phyloP scores from a whole-genome alignment of 148 eudicot genomes.

The Camellia sinensis region DNA sequence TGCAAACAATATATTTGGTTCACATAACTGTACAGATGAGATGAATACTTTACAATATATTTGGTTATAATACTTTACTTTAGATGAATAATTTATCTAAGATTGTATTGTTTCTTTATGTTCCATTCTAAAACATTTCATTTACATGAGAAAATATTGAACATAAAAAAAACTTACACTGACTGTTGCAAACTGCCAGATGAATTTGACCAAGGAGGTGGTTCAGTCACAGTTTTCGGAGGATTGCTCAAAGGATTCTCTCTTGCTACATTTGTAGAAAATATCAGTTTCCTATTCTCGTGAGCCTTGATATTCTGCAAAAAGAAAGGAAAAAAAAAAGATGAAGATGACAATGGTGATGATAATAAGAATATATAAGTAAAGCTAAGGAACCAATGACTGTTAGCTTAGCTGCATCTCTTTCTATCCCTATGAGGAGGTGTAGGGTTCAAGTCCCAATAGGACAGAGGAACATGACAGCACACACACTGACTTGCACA shows the following conservation, averaged over 20 bases:
- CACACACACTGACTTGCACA: neutral
- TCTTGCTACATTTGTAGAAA: slow-evolving; percentile 61
- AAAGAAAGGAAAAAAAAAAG: neutral
- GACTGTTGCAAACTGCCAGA: slow-evolving; percentile 11
- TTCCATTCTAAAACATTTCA: too few relatives aligned
- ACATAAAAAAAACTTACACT: too few relatives aligned
- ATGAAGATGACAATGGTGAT: neutral
- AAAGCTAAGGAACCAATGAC: slow-evolving; percentile 1
- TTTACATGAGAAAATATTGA: too few relatives aligned
- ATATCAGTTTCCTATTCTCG: slow-evolving; percentile 72
- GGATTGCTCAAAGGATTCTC: slow-evolving; percentile 62
- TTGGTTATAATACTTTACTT: too few relatives aligned
- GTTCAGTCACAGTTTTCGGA: slow-evolving; percentile 44
- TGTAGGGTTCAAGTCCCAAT: neutral
- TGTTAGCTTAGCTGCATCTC: slow-evolving; percentile 10
- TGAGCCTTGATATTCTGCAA: slow-evolving; percentile 77
- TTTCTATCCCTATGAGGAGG: neutral
- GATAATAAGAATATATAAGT: neutral
- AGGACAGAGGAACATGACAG: neutral
- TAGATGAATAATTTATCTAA: too few relatives aligned
- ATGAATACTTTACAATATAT: neutral
- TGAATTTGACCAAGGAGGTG: slow-evolving; percentile 79
- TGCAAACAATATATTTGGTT: neutral
- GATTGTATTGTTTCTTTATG: too few relatives aligned
- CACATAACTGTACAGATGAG: neutral